Conservation (phyloP, 495 filamentous ascomycete species). For the Neurospora pannonica region DNA sequence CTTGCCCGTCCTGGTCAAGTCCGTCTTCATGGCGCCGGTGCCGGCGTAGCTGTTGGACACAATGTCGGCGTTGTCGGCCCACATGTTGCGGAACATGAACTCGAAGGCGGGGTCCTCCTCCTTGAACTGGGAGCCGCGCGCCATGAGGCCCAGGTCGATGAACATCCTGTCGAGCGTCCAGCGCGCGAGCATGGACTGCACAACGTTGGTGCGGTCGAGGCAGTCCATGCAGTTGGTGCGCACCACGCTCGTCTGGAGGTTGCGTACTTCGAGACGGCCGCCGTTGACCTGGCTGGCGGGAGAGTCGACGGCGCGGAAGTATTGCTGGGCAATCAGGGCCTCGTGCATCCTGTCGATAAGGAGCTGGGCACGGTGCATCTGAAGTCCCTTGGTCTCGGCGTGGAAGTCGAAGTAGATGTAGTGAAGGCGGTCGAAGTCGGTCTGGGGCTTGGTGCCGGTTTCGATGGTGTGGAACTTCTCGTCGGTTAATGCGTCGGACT, state of each 20-base stretch:
- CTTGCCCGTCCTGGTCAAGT: conserved; percentile 82
- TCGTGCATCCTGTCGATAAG: conserved; percentile 71
- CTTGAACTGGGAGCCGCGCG: conserved; percentile 56
- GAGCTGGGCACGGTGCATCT: conserved; percentile 85
- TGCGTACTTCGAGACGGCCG: conserved; percentile 67
- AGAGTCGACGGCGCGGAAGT: conserved; percentile 86
- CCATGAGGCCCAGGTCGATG: conserved; percentile 66
- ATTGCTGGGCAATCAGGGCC: conserved; percentile 64
- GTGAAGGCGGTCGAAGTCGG: conserved; percentile 69
- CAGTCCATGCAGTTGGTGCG: conserved; percentile 99
- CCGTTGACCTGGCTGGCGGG: conserved; percentile 49
- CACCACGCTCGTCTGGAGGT: conserved; percentile 74
- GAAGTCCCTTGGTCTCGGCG: conserved; percentile 86
- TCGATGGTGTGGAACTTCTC: conserved; percentile 80
- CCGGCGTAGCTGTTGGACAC: conserved; percentile 89
- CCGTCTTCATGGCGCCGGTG: conserved; percentile 92
- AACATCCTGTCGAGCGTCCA: conserved; percentile 82
- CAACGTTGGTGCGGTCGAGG: conserved; percentile 92
- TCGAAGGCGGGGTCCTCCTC: conserved; percentile 71
- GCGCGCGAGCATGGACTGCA: conserved; percentile 89
- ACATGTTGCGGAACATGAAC: conserved; percentile 83
- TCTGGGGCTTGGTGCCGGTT: conserved; percentile 43
- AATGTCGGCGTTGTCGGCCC: conserved; percentile 96
- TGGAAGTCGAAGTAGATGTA: conserved; percentile 99
- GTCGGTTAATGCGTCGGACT: conserved; percentile 45